Base-by-base conservation (phyloP, 768 basidiomycete species). In the Psilocybe cubensis region DNA sequence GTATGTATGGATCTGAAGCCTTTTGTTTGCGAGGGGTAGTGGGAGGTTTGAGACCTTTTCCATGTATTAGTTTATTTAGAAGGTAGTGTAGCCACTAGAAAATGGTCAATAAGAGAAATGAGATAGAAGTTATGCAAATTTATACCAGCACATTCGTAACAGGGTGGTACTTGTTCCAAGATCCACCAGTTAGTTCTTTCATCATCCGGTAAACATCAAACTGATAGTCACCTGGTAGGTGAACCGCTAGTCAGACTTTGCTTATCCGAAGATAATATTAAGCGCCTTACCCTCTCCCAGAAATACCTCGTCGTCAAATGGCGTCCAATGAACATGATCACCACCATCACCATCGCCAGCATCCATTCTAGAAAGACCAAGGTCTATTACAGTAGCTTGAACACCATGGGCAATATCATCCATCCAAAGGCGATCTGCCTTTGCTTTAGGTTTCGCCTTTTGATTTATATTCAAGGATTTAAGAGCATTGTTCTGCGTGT, bases 191-290 rank as follows among this genome's bases (percentile, higher is more conserved):
- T 59, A 85, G 74, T 27, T 77, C 75, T 47, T 79, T 79, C 93
- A 98, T 98, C 74, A 88, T 83, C 41, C 96, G 85, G 67, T 99
- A 99, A 3, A 98, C 79, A 67, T 98, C 94, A 71, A 94, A 98
- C 70, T 98, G 97, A 66, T 92, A 91, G 69, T 94, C 92, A 9
- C 94, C 90, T 91, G 59, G 35, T 25, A n/a, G 8, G 14, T 17
- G 33, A 20, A 40, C 27, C 27, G 57, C 17, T 48, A 1, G 27
- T 25, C n/a, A 38, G 40, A 27, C 20, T n/a, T 7, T 4, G 10
- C 17, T n/a, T 17, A n/a, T 12, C 20, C n/a, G 28, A 8, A 5
- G 17, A 24, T 23, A 7, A 46, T 27, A 12, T 25, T n/a, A 44
- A 8, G 5, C 14, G 17, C 8, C 72, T 66, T 65, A 87, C 94